phyloP scores from a whole-genome alignment of 345 rosid species.

The Dimocarpus longan region DNA sequence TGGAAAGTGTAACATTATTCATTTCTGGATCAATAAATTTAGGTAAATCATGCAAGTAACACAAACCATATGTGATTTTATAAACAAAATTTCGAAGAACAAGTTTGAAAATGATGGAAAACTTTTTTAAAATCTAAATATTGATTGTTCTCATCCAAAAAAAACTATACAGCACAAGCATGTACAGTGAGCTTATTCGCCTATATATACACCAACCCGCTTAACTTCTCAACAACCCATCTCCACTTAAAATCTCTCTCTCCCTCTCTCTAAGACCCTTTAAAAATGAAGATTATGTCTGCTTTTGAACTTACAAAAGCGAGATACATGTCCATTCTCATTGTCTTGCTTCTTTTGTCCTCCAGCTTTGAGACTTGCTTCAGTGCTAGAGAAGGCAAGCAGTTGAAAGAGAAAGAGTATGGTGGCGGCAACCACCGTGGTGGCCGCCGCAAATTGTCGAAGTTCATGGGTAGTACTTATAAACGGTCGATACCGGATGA shows the following conservation, averaged over 20 bases:
- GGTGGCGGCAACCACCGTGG: slow-evolving; percentile 7
- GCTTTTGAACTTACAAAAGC: slow-evolving; percentile 20
- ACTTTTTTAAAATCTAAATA: slow-evolving; percentile 23
- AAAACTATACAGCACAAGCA: slow-evolving; percentile 38
- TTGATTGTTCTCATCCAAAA: slow-evolving; percentile 28
- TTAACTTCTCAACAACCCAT: slow-evolving; percentile 16
- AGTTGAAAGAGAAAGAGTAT: slow-evolving; percentile 25
- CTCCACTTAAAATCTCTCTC: slow-evolving; percentile 4
- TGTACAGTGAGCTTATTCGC: slow-evolving; percentile 29
- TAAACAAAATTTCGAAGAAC: neutral
- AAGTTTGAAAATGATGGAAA: slow-evolving; percentile 21
- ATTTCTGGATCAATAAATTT: neutral
- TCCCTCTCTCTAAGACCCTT: neutral
- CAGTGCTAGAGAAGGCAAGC: slow-evolving; percentile 50
- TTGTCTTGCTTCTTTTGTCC: slow-evolving; percentile 36
- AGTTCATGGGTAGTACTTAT: slow-evolving; percentile 8
- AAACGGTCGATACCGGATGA: neutral
- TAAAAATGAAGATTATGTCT: slow-evolving; percentile 33
- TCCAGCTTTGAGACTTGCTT: slow-evolving; percentile 38
- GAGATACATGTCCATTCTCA: slow-evolving; percentile 26
- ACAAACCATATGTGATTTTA: neutral
- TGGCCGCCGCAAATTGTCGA: slow-evolving; percentile 21
- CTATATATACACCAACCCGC: slow-evolving; percentile 39
- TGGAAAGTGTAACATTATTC: no score
- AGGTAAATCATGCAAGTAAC: neutral